A percentile compares a stretch with the other conserved stretches of the same genome.
These are phyloP conservation scores for Rhizopus sp. DNA, from an alignment of 371 early-diverging fungal genomes.

Conservation along the genomic window DNA sequence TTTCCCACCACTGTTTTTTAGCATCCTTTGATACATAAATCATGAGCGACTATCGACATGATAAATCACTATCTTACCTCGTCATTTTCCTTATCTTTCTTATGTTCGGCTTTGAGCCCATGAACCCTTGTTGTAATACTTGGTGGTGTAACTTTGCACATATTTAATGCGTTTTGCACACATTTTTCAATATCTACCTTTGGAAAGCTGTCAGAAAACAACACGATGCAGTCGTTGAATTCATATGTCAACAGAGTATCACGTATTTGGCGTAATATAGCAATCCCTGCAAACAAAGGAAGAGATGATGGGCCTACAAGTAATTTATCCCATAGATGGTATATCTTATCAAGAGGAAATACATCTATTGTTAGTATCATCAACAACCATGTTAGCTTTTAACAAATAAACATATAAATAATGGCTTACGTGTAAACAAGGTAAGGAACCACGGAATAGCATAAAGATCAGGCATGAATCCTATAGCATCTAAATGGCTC, in stretches of 20 bases:
- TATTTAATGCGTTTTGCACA: constrained; percentile 62
- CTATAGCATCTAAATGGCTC: constrained; percentile 62
- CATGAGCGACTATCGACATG: not conserved
- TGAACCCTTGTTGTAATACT: constrained; percentile 36
- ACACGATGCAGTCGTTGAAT: constrained; percentile 65
- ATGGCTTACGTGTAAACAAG: constrained; percentile 72
- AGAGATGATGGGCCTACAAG: constrained; percentile 68
- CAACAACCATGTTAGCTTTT: not conserved
- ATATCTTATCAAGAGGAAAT: constrained; percentile 77
- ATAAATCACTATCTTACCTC: not conserved
- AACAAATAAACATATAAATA: not conserved
- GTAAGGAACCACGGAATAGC: constrained; percentile 88
- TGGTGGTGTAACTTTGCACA: constrained; percentile 72
- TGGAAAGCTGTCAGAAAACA: constrained; percentile 70
- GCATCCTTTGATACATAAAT: not conserved
- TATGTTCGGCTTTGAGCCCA: constrained; percentile 6
- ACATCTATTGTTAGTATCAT: constrained; percentile 53
- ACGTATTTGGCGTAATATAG: constrained; percentile 71
- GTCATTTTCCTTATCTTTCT: not conserved
- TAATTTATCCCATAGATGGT: constrained; percentile 79
- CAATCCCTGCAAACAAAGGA: constrained; percentile 70
- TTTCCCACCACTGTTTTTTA: constrained; percentile 58
- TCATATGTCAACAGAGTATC: constrained; percentile 57
- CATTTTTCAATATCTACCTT: constrained; percentile 76
- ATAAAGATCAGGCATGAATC: constrained; percentile 73